These are phyloP conservation scores for Plenodomus tracheiphilus DNA, from an alignment of 2,329 filamentous ascomycete genomes.

Conservation along the genomic window DNA sequence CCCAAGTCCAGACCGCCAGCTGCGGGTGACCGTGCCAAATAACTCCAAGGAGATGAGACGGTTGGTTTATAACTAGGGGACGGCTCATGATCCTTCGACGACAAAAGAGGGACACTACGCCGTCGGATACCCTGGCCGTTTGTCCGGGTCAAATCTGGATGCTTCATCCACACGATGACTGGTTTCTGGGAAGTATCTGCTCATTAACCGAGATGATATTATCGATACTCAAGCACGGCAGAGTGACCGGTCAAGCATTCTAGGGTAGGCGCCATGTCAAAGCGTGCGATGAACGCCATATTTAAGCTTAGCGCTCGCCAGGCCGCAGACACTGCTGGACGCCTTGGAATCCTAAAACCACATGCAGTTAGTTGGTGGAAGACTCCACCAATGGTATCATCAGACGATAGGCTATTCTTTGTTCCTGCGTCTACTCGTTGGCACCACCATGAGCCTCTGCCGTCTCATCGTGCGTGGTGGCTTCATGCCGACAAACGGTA, in stretches of 20 bases:
- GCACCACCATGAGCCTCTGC: constrained; percentile 13
- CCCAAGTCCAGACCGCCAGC: not conserved
- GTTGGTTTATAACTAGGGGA: not conserved
- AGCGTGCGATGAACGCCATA: constrained; percentile 18
- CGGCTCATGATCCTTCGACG: not conserved
- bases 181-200: not conserved
- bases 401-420: constrained; percentile 7
- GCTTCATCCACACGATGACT: not conserved
- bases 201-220: constrained; percentile 32
- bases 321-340: constrained; percentile 14
- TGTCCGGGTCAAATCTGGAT: not conserved
- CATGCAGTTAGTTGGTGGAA: constrained; percentile 19
- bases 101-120: not conserved
- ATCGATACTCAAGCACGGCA: constrained; percentile 16
- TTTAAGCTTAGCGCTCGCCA: constrained; percentile 22
- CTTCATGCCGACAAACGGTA: constrained; percentile 28
- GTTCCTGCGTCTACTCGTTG: constrained; percentile 28
- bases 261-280: constrained; percentile 20
- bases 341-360: constrained; percentile 18
- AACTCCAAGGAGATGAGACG: not conserved
- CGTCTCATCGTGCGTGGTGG: constrained; percentile 22
- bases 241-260: constrained; percentile 26
- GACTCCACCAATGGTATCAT: constrained; percentile 17
- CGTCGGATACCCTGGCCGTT: not conserved
- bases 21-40: not conserved